phyloP scores from a whole-genome alignment of 192 early-diverging fungal genomes.

The Umbelopsis sp. region DNA sequence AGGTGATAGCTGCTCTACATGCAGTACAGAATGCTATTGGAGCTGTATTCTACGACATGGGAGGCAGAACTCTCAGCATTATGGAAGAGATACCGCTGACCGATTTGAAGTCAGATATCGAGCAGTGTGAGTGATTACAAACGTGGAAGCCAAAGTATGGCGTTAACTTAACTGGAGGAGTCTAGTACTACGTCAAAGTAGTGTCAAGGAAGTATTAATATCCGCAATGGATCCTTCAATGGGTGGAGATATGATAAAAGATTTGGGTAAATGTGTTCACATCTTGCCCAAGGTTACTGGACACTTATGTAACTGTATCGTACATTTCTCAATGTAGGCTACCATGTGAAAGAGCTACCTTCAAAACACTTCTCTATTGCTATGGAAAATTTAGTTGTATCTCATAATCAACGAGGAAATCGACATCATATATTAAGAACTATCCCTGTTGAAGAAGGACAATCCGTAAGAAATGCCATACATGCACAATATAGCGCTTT shows the following conservation, averaged over 20 bases:
- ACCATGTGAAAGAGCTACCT: background rate
- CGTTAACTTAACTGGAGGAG: background rate
- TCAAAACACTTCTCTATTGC: slow-evolving; percentile 3
- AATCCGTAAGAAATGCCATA: background rate
- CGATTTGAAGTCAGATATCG: background rate
- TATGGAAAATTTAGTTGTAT: slow-evolving; percentile 1
- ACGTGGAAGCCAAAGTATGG: background rate
- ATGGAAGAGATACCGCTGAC: background rate
- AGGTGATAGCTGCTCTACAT: background rate
- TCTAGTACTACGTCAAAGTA: background rate
- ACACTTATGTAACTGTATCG: background rate
- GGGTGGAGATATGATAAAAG: background rate
- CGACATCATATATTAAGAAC: background rate
- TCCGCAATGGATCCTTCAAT: background rate
- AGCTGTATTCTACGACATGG: background rate
- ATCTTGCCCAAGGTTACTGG: background rate
- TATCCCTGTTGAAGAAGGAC: background rate
- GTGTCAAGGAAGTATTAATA: background rate
- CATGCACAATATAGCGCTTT: background rate
- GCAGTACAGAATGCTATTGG: background rate
- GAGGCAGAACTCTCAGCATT: background rate
- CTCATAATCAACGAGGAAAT: background rate
- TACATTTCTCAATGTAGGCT: background rate
- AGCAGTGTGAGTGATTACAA: background rate
- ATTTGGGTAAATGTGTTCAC: background rate